phyloP scores from a whole-genome alignment of 331 rosid genomes.

The Acacia concinna region DNA sequence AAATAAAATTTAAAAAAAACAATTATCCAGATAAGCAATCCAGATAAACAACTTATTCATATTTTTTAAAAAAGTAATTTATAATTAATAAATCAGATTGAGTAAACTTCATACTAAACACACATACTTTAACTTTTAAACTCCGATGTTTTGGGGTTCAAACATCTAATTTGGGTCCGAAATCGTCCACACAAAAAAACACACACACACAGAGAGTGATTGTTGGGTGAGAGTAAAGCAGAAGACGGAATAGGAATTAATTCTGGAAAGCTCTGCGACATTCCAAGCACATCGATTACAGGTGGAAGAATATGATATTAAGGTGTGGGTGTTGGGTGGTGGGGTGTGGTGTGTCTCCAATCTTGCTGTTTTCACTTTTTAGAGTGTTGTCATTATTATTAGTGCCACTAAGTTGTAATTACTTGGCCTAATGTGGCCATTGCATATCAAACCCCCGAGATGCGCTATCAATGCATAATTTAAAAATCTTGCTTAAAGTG shows the following conservation, averaged over 20 bases:
- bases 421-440: conserved; percentile 26
- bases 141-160: too few relatives aligned
- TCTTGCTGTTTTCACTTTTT: conserved; percentile 17
- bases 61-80: too few relatives aligned
- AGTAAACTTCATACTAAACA: too few relatives aligned
- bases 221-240: background rate
- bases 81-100: too few relatives aligned
- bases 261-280: background rate
- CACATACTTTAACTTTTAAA: too few relatives aligned
- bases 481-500: conserved; percentile 26
- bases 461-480: background rate
- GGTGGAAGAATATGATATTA: background rate
- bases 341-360: background rate
- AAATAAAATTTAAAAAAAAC: too few relatives aligned
- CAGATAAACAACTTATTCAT: too few relatives aligned
- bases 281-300: background rate
- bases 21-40: too few relatives aligned
- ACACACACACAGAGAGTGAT: too few relatives aligned
- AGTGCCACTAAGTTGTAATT: conserved; percentile 24
- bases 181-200: too few relatives aligned
- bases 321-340: conserved; percentile 6
- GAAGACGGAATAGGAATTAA: background rate
- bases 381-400: conserved; percentile 31
- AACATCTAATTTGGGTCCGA: too few relatives aligned
- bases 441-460: background rate